Base-by-base conservation (phyloP, 2,329 filamentous ascomycete species). In the Claviceps pazoutovae region DNA sequence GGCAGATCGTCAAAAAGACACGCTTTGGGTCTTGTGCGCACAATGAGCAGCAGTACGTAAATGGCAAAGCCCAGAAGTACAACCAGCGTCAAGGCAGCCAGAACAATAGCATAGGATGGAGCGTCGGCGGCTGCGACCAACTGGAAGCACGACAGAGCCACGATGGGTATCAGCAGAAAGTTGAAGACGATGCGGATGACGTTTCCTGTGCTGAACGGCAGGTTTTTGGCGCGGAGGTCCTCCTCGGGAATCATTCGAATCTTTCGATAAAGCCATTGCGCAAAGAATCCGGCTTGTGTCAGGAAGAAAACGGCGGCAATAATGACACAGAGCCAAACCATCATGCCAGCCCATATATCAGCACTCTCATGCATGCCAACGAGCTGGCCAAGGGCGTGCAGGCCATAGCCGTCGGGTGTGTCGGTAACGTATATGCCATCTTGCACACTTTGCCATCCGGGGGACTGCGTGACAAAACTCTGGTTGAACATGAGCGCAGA, bases 281-380 rank as follows among this genome's bases (percentile, higher is more conserved):
- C 63, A 4, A 83, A 69, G 63, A 97, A 97, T 23, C 82, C 87
- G 38, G 84, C 59, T 64, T 96, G 89, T 46, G 84, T 83, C 19
- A 91, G 66, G 21, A 85, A 65, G 19, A 88, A 74, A 13, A 86
- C 78, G 49, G 72, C 73, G 41, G 68, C 81, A 54, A 94, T 77
- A 56, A 95, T 85, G 56, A 84, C 83, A 9, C 91, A 74, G 17
- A 97, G 76, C 84, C 89, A 97, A 45, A 96, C 74, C 62, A 93
- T 88, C 84, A 95, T 93, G 56, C 88, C 88, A 1, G 88, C 84
- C 93, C 93, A 98, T 19, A 96, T 80, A 64, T 98, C 93, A 54
- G 82, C 72, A 13, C 80, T 77, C 23, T 80, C 72, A 26, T 76
- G 74, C 78, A 97, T 86, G 37, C 93, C 93, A 41, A 93, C 80